These are phyloP conservation scores for Cercospora sp. DNA, from an alignment of 2,329 filamentous ascomycete genomes.

Conservation along the genomic window DNA sequence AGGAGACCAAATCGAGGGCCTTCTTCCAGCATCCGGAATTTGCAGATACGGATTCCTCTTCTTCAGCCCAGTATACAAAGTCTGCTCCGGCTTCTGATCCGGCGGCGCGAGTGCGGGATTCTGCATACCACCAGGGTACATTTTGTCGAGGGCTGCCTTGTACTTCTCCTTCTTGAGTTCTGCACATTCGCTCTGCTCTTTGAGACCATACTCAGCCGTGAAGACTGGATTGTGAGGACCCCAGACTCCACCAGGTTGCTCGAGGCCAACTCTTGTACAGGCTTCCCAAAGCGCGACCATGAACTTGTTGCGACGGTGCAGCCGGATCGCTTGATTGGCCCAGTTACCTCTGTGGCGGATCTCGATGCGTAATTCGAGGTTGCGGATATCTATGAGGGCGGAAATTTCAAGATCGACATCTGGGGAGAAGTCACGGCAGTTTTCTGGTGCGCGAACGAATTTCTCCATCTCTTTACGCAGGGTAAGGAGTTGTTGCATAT, in stretches of 20 bases:
- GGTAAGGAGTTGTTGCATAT: slow-evolving; percentile 35
- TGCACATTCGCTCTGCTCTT: slow-evolving; percentile 5
- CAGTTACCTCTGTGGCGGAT: slow-evolving; percentile 42
- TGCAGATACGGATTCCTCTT: slow-evolving; percentile 11
- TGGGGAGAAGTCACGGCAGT: slow-evolving; percentile 39
- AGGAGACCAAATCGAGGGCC: slow-evolving; percentile 14
- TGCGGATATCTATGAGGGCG: slow-evolving; percentile 33
- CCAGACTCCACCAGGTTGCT: slow-evolving; percentile 70
- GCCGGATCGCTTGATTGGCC: slow-evolving; percentile 70
- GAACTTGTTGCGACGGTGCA: slow-evolving; percentile 85
- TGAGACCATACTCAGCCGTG: slow-evolving; percentile 43
- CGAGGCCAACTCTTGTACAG: slow-evolving; percentile 79
- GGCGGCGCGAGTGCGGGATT: background rate
- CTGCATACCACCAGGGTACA: background rate
- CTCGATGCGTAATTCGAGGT: slow-evolving; percentile 33
- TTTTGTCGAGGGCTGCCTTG: background rate
- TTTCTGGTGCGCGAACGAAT: slow-evolving; percentile 36
- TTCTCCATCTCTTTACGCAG: slow-evolving; percentile 33
- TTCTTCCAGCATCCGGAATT: slow-evolving; percentile 1
- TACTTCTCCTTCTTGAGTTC: slow-evolving; percentile 6
- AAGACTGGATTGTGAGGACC: slow-evolving; percentile 69
- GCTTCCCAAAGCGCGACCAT: slow-evolving; percentile 86
- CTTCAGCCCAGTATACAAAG: slow-evolving; percentile 23
- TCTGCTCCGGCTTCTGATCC: slow-evolving; percentile 17
- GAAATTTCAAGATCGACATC: slow-evolving; percentile 38